These are phyloP conservation scores for Taiwanofungus camphoratus DNA, from an alignment of 1,284 basidiomycete genomes.

Conservation along the genomic window DNA sequence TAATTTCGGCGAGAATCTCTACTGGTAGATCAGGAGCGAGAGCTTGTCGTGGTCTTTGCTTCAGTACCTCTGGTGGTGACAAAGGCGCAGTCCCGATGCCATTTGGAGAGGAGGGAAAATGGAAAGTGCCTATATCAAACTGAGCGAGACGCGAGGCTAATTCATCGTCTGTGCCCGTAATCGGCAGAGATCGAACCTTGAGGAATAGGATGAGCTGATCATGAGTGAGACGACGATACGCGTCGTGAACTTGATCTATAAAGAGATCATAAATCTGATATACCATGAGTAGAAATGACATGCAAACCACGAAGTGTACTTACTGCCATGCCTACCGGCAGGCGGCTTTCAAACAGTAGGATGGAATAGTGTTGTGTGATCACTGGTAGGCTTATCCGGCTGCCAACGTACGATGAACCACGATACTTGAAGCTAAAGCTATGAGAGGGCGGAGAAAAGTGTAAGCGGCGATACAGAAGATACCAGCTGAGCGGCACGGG, in stretches of 20 bases:
- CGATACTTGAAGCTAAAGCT: too few species aligned
- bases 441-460: background rate
- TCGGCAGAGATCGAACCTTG: constrained; percentile 60
- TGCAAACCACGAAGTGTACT: background rate
- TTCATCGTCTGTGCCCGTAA: constrained; percentile 51
- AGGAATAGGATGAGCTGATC: constrained; percentile 70
- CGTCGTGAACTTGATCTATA: constrained; percentile 47
- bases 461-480: background rate
- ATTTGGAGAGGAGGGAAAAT: constrained; percentile 39
- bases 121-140: constrained; percentile 66
- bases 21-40: constrained; percentile 57
- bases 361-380: too few species aligned
- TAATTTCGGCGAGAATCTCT: constrained; percentile 70
- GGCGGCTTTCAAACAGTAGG: too few species aligned
- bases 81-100: constrained; percentile 7
- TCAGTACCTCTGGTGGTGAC: constrained; percentile 11
- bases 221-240: constrained; percentile 62
- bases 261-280: constrained; percentile 23
- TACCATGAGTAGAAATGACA: constrained; percentile 12
- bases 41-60: constrained; percentile 22
- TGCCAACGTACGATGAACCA: too few species aligned
- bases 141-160: constrained; percentile 64
- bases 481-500: background rate
- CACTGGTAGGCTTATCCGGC: too few species aligned
- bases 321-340: constrained; percentile 6